Base-by-base conservation (phyloP, 192 early-diverging fungal species). In the Gamsiella multidivaricata region DNA sequence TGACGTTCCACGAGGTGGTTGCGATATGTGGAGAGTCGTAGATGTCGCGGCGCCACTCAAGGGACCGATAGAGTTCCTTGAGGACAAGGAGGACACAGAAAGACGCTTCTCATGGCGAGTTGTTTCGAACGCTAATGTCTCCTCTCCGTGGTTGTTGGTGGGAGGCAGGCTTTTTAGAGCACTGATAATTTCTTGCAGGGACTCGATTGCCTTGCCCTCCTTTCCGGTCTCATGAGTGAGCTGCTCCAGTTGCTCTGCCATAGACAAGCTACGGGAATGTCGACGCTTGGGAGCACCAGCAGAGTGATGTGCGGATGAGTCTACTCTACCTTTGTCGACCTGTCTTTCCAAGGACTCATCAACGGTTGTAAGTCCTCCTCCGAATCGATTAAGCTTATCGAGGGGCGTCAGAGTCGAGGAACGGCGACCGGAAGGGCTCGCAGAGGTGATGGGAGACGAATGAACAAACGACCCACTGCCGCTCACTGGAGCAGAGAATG, bases 131-230 rank as follows among this genome's bases (percentile, higher is more conserved):
- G 60, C 64, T 47, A 18, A 64, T 37, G 58, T 15, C 32, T 75
- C 54, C 15, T 76, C 65, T 60, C 56, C 53, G 3, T 41, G 45
- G 5, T 46, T 9, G 15, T 4, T 46, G 41, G 55, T 25, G 9
- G 34, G 83, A 65, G 87, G 85, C 6, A 88, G 51, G 43, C 51
- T 81, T 37, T 85, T 87, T 25, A 88, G 65, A 26, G 71, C 84
- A 47, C 78, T 84, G 37, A 88, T 88, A 37, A 87, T 87, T 39
- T 85, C 66, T 45, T 87, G 87, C 34, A 88, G 50, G 20, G 83
- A 85, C 49, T 85, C 69, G 11, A 88, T 50, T 1, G 83, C 76
- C 33, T 78, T 79, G 37, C 80, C 80, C 36, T 81, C 68, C 33
- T 56, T 62, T n/a, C 8, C 32, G 10, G 39, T 22, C 5, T 76